Base-by-base conservation (phyloP, 257 asterid species). In the Solanum chaucha region DNA sequence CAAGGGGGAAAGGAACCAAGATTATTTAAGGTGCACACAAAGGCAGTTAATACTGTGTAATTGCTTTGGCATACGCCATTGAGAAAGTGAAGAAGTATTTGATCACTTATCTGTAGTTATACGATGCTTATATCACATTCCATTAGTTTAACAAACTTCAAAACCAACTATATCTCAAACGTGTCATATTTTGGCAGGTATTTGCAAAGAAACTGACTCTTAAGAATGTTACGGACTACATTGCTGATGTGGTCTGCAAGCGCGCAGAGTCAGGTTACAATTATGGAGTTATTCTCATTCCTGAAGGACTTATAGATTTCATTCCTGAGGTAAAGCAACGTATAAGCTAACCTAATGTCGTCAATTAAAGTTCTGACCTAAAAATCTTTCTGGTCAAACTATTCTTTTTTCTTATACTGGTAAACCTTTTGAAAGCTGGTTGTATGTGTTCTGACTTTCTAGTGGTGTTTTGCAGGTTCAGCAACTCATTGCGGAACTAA, bases 301-400 rank as follows among this genome's bases (percentile, higher is more conserved):
- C 99, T 2, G 99, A 97, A 91, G 99, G 99, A 82, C 93, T 97
- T 28, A 97, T 97, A n/a, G 99, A 97, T 92, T 97, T 97, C 90
- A 97, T 97, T 88, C 99, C 99, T 13, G 99, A 97, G 98, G 99
- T 97, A 90, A 90, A 87, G 34, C 83, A 30, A 12, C 22, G 5
- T 46, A 80, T 46, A 28, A 44, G 15, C 26, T 26, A 78, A 46
- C 41, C 41, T 17, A 44, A 24, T 80, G 17, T 46, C 0, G 5
- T 28, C 85, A 46, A 46, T 80, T 46, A 36, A 80, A 80, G 84
- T 78, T 78, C 61, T 12, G 34, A 35, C 10, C 24, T 41, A 24
- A 26, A 35, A 4, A 8, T 46, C 19, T 28, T 48, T 17, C 28
- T 46, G 41, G 67, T 80, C 85, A 46, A 26, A 80, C 26, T 46